Evolutionary conservation across 768 basidiomycete species (phyloP).

Genomic region (Mycena olivaceomarginata): DNA sequence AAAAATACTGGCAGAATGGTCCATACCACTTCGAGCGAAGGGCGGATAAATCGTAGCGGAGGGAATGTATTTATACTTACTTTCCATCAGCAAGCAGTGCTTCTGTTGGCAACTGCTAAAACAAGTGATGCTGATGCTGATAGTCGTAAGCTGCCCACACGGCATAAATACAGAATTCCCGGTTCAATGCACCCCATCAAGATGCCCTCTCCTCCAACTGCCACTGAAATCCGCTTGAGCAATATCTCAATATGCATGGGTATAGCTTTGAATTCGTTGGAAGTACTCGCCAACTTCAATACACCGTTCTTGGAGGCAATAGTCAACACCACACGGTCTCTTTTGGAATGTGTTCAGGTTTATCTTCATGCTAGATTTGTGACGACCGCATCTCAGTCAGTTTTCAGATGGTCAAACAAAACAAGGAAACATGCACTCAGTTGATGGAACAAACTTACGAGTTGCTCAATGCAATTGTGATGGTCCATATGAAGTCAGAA

Average conservation of each 20-base stretch:
- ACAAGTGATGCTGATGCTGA: background rate
- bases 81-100: background rate
- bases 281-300: background rate
- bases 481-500: too few relatives aligned
- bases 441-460: too few relatives aligned
- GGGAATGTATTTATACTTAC: background rate
- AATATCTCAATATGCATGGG: background rate
- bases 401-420: conserved; percentile 1
- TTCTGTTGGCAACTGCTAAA: background rate
- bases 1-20: background rate
- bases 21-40: background rate
- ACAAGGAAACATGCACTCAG: background rate
- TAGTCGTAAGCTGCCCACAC: background rate
- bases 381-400: background rate
- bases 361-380: too few relatives aligned
- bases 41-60: background rate
- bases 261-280: background rate
- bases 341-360: too few relatives aligned
- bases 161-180: background rate
- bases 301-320: background rate
- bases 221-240: background rate
- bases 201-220: background rate
- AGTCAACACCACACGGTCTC: too few relatives aligned
- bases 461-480: too few relatives aligned
- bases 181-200: background rate